Base-by-base conservation (phyloP, 768 basidiomycete species). In the Leccinellum luteum region DNA sequence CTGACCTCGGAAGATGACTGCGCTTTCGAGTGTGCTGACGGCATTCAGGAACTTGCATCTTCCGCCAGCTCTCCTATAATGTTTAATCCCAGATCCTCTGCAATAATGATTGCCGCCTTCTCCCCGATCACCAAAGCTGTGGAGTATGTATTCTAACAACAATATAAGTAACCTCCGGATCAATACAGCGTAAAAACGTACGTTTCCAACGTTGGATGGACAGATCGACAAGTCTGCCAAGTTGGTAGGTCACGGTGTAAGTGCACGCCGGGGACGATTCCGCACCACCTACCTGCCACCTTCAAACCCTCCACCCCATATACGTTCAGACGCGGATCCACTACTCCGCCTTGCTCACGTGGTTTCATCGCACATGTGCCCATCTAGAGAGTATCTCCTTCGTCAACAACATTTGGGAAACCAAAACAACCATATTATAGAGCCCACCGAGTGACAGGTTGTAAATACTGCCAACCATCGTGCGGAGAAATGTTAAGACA, bases 351-450 rank as follows among this genome's bases (percentile, higher is more conserved):
- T 31, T 54, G 27, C 2, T 32, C 32, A 21, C 32, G 57, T 6
- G 47, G 10, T 19, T 86, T 86, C 87, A 89, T 89, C 1, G 86
- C 79, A 56, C 85, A 87, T 0, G 86, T 88, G 30, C 86, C 48
- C 14, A 49, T 10, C 48, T 49, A 25, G 25, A 25, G 25, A 49
- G 13, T 7, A 45, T 19, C 44, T 19, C 6, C 13, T 45, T 3
- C 44, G n/a, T 45, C 23, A 23, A 45, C 6, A 19, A 23, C 5
- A 13, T 45, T 12, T 13, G 12, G 4, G 10, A 45, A 45, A 10
- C 19, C 19, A 21, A 21, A 44, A 19, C 1, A 9, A 13, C 1
- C 15, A 15, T 15, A 35, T 17, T 17, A 8, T 35, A 15, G 38
- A 41, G n/a, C 41, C 8, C 9, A 45, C 44, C 44, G n/a, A 45